Base-by-base conservation (phyloP, 306 rosid species). In the Trifolium repens region DNA sequence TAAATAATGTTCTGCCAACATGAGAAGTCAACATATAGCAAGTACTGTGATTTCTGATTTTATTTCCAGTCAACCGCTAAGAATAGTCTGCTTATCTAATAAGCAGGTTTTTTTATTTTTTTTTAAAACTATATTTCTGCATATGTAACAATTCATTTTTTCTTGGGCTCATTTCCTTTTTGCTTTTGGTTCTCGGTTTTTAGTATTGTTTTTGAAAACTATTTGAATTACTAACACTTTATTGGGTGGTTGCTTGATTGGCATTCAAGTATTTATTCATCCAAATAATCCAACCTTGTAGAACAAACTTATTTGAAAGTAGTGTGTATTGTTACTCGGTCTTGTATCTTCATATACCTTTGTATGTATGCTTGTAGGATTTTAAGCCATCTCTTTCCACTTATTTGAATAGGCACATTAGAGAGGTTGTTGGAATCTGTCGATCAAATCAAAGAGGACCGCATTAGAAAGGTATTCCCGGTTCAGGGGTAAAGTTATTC, bases 381-480 rank as follows among this genome's bases (percentile, higher is more conserved):
- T 58, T 67, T 80, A 58, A 77, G 52, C 58, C 47, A 66, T 76
- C 44, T 55, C 57, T 76, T 63, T 72, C 76, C 50, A 57, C 42
- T 67, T 79, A 32, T 72, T 58, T 83, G 64, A 46, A 46, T 86
- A 89, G 97, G 93, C 77, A 79, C 97, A 16, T 77, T 94, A 83
- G 98, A 94, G 80, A 91, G 81, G 83, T 76, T 94, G 85, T 82
- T 94, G 88, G 87, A 80, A 72, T 85, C 87, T 76, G 91, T 90
- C 11, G 96, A 94, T 82, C 93, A 94, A 83, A 75, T 91, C 16
- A 82, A 81, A 77, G 92, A 90, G 84, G 97, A 75, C n/a, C 96
- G 96, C 76, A 84, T 94, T 67, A 90, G 75, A 88, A 85, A 84
- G 96, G 98, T 91, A 88, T 54, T 66, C 46, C 74, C 50, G 53